Conservation (phyloP, 345 rosid species). For the Bruguiera parviflora region DNA sequence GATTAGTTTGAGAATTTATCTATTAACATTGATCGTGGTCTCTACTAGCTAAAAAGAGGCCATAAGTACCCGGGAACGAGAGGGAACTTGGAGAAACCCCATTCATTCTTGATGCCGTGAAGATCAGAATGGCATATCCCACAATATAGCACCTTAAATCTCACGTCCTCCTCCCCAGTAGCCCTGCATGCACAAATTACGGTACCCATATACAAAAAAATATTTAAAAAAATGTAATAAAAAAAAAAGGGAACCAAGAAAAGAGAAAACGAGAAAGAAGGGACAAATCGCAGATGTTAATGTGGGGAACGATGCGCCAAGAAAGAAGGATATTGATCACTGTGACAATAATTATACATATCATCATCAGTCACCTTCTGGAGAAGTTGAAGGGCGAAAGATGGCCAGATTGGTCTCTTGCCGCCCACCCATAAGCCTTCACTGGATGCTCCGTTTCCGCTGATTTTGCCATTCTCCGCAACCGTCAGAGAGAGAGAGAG, state of each 20-base stretch:
- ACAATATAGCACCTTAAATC: slow-evolving; percentile 18
- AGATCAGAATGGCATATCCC: slow-evolving; percentile 24
- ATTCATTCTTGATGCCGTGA: slow-evolving; percentile 17
- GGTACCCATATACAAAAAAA: no score
- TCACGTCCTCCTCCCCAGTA: slow-evolving; percentile 20
- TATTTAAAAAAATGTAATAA: no score
- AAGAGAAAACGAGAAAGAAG: no score
- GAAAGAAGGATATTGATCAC: no score
- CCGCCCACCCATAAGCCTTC: slow-evolving; percentile 51
- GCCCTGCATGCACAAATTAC: not conserved
- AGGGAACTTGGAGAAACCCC: slow-evolving; percentile 16
- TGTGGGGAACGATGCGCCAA: no score
- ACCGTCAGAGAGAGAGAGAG: not conserved
- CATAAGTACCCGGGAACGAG: slow-evolving; percentile 1
- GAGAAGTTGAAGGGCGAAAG: slow-evolving; percentile 48
- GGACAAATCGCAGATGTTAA: no score
- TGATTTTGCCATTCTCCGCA: slow-evolving; percentile 18
- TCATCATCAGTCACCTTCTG: slow-evolving; percentile 33
- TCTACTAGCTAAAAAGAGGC: not conserved
- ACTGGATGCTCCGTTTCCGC: slow-evolving; percentile 24
- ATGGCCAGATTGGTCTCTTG: slow-evolving; percentile 39
- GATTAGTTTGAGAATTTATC: not conserved
- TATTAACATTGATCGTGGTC: not conserved
- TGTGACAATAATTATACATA: no score
- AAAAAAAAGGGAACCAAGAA: no score